A percentile compares a stretch with the other conserved stretches of the same genome.
These are phyloP conservation scores for Neocatenulostroma microsporum DNA, from an alignment of 2,329 filamentous ascomycete genomes.

Conservation along the genomic window DNA sequence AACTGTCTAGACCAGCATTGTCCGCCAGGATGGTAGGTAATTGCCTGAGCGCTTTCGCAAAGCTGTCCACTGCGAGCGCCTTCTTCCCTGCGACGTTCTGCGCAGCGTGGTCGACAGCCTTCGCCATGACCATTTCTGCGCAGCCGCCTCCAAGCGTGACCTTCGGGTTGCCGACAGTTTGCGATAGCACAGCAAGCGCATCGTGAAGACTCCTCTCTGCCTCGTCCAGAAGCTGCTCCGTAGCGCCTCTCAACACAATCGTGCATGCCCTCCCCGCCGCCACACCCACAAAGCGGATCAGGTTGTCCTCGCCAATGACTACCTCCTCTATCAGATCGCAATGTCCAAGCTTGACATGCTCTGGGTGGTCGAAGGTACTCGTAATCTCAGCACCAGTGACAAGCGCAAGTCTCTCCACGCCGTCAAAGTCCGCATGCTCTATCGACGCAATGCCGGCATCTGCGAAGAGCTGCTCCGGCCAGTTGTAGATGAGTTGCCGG, in stretches of 20 bases:
- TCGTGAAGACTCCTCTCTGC: constrained; percentile 94
- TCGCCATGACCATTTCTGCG: constrained; percentile 98
- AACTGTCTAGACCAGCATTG: constrained; percentile 93
- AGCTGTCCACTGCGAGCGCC: constrained; percentile 84
- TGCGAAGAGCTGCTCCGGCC: constrained; percentile 97
- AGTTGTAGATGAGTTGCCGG: constrained; percentile 98
- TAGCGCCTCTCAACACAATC: constrained; percentile 90
- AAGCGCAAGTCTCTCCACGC: constrained; percentile 86
- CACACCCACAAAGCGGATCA: constrained; percentile 96
- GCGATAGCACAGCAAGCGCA: constrained; percentile 88
- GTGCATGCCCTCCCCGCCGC: constrained; percentile 92
- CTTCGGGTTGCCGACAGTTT: constrained; percentile 89
- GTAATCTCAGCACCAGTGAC: constrained; percentile 97
- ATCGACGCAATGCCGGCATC: constrained; percentile 98
- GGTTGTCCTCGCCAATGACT: constrained; percentile 93
- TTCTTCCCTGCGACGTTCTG: constrained; percentile 96
- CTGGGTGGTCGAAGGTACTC: constrained; percentile 95
- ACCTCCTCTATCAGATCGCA: constrained; percentile 97
- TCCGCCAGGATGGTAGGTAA: constrained; percentile 94
- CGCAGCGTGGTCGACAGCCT: constrained; percentile 88
- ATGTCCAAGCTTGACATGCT: constrained; percentile 89
- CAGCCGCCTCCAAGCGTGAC: constrained; percentile 93
- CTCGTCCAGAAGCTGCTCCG: constrained; percentile 93
- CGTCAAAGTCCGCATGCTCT: constrained; percentile 97
- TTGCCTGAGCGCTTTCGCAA: constrained; percentile 81